Base-by-base conservation (phyloP, 2,329 filamentous ascomycete species). In the Fusarium austroafricanum region DNA sequence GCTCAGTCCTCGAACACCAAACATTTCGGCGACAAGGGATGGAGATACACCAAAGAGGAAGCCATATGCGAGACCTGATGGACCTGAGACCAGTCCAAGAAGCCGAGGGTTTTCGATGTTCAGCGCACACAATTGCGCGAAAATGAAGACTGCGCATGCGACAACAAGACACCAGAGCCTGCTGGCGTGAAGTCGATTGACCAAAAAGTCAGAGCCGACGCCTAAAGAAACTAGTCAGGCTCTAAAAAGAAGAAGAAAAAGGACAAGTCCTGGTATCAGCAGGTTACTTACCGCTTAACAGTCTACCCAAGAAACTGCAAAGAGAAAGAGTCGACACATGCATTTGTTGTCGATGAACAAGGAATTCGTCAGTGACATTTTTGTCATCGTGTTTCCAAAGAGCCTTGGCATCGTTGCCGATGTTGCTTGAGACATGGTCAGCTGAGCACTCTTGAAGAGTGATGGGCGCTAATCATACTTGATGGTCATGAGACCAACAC, bases 401-500 rank as follows among this genome's bases (percentile, higher is more conserved):
- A 4, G 94, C 93, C 75, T 93, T 92, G 60, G 89, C 90, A 72
- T 94, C 89, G 76, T 97, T 96, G 42, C 96, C 96, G 75, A 98
- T 97, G 73, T 99, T 99, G 82, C 93, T 97, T 71, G 21, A 40
- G 12, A 47, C 21, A 15, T 40, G 49, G 54, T 72, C 51, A 60
- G 65, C 51, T 40, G 57, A 33, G 53, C 17, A n/a, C 6, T 55
- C 43, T 21, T 17, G 14, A 55, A 53, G 35, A 18, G 33, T 15
- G 52, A 49, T 29, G 28, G 20, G 23, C 12, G 42, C 39, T 21
- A 26, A 57, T 57, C 91, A 79, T 84, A 97, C 94, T 99, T 99
- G 81, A 99, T 99, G 1, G 95, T 98, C 96, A 99, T 99, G 69
- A 99, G 82, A 12, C 96, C 96, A 72, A 97, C 92, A 52, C 96